Evolutionary conservation across 2,329 filamentous ascomycete genomes (phyloP).

Genomic region (Grosmannia huntii): DNA sequence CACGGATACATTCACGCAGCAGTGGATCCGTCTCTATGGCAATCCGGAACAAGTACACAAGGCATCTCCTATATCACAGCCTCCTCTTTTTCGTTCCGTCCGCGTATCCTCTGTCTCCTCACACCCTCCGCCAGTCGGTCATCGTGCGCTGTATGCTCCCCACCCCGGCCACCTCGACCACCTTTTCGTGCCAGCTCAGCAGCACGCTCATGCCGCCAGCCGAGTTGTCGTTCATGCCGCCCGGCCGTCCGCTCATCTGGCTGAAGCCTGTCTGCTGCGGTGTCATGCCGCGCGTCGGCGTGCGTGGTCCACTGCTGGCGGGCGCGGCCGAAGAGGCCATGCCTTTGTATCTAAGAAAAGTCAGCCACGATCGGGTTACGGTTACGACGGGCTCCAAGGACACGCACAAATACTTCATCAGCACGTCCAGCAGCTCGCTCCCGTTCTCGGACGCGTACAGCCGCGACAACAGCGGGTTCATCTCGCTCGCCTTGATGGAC

Average conservation of each 20-base stretch:
- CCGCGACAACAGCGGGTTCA: slow-evolving; percentile 74
- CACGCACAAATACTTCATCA: slow-evolving; percentile 94
- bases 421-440: slow-evolving; percentile 72
- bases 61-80: not conserved
- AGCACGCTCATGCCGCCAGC: slow-evolving; percentile 91
- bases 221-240: slow-evolving; percentile 49
- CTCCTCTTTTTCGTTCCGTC: too few species aligned
- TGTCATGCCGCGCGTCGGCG: slow-evolving; percentile 36
- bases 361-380: too few species aligned
- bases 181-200: slow-evolving; percentile 97
- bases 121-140: slow-evolving; percentile 91
- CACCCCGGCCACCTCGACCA: slow-evolving; percentile 83
- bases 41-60: not conserved
- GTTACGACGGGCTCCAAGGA: too few species aligned
- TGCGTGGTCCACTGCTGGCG: slow-evolving; percentile 27
- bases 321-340: slow-evolving; percentile 46
- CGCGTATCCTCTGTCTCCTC: slow-evolving; percentile 14
- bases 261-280: slow-evolving; percentile 83
- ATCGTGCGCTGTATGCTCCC: slow-evolving; percentile 89
- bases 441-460: slow-evolving; percentile 72
- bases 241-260: slow-evolving; percentile 52
- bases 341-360: slow-evolving; percentile 87
- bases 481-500: slow-evolving; percentile 91
- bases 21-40: not conserved
- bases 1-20: not conserved